Evolutionary conservation across 495 filamentous ascomycete genomes (phyloP).

Genomic region (Penicillium samsonianum): DNA sequence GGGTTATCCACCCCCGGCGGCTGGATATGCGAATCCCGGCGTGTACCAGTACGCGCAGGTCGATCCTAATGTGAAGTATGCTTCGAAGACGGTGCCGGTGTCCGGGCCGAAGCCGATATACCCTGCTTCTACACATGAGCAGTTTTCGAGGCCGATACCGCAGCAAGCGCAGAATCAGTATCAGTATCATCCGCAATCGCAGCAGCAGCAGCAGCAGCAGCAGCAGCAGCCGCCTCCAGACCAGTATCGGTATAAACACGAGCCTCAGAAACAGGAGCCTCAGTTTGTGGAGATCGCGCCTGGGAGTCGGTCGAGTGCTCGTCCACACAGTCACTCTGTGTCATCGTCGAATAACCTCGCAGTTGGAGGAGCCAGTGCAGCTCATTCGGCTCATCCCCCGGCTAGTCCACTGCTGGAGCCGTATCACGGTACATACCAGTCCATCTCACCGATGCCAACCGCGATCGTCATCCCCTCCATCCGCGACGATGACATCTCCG

Average conservation of each 20-base stretch:
- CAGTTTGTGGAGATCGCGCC: conserved; percentile 49
- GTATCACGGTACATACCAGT: conserved; percentile 93
- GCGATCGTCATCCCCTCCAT: conserved; percentile 55
- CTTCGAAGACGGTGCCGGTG: conserved; percentile 39
- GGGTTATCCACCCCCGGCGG: conserved; percentile 15
- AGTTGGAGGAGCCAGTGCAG: conserved; percentile 24
- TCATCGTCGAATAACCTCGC: conserved; percentile 42
- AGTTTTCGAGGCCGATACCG: conserved; percentile 23
- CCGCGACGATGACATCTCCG: conserved; percentile 53
- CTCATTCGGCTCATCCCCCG: conserved; percentile 52
- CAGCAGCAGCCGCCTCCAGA: conserved; percentile 5
- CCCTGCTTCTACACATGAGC: conserved; percentile 26
- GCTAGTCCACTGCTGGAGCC: conserved; percentile 86
- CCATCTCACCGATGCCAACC: conserved; percentile 91
- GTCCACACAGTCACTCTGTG: conserved; percentile 41
- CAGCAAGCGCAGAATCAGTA: conserved; percentile 10
- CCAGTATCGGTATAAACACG: conserved; percentile 21
- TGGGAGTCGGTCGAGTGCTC: conserved; percentile 30
- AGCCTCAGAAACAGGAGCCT: conserved; percentile 40
- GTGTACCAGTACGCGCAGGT: conserved; percentile 47
- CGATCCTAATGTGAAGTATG: conserved; percentile 47
- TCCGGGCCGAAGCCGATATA: conserved; percentile 8
- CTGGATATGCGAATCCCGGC: conserved; percentile 35
- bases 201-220: conserved; percentile 26
- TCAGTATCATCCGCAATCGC: conserved; percentile 14